Evolutionary conservation across 2,329 filamentous ascomycete species (phyloP).

Genomic region (Phaeosphaeria sp.): DNA sequence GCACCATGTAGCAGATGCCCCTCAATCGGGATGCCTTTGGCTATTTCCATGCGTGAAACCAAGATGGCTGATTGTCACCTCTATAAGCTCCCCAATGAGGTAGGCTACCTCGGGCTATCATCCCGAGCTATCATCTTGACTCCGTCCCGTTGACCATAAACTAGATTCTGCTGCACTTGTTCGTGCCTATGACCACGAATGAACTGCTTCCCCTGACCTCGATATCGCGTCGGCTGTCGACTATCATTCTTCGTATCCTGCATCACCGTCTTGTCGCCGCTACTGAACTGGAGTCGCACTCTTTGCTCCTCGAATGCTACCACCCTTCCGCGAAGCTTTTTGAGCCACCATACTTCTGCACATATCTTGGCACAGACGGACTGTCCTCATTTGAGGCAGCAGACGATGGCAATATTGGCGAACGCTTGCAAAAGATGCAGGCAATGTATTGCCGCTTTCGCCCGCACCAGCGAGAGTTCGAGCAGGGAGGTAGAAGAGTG

Average conservation of each 20-base stretch:
- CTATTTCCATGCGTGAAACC: not conserved
- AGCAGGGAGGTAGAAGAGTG: conserved; percentile 43
- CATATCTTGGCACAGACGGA: conserved; percentile 69
- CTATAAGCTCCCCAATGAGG: conserved; percentile 49
- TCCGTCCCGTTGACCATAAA: not conserved
- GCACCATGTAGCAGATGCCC: not conserved
- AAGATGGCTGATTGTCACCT: conserved; percentile 39
- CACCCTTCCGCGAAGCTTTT: conserved; percentile 73
- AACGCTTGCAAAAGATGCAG: conserved; percentile 57
- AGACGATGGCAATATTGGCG: conserved; percentile 29
- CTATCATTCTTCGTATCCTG: conserved; percentile 67
- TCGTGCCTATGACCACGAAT: conserved; percentile 50
- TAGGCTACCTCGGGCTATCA: conserved; percentile 8
- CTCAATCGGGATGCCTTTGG: not conserved
- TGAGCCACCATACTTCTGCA: conserved; percentile 73
- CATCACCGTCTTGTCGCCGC: conserved; percentile 68
- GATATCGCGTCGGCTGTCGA: conserved; percentile 69
- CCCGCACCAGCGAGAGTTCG: conserved; percentile 65
- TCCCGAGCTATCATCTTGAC: not conserved
- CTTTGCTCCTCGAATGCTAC: conserved; percentile 79
- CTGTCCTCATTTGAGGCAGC: conserved; percentile 53
- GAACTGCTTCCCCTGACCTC: conserved; percentile 61
- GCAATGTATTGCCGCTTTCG: conserved; percentile 74
- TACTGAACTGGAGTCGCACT: conserved; percentile 65
- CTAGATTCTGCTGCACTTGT: conserved; percentile 53